A percentile compares a stretch with the other conserved stretches of the same genome.
Evolutionary conservation across 345 rosid genomes (phyloP).

Genomic region (Limnanthes douglasii): DNA sequence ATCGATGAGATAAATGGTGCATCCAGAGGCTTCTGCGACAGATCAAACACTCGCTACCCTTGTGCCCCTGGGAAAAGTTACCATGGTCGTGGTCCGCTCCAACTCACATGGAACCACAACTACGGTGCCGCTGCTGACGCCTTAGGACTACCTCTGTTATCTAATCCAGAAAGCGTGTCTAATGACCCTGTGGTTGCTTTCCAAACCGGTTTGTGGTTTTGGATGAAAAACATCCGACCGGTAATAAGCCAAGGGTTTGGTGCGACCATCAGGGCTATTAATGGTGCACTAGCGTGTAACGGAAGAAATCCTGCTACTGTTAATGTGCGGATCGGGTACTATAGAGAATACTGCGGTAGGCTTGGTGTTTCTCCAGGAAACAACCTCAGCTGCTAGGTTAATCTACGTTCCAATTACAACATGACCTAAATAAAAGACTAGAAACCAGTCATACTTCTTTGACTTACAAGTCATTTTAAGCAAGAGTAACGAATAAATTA

Average conservation of each 20-base stretch:
- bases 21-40: conserved; percentile 15
- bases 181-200: conserved; percentile 23
- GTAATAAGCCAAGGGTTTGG: conserved; percentile 30
- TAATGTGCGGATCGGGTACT: conserved; percentile 17
- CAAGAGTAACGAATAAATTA: too few species aligned
- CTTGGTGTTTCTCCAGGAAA: conserved; percentile 21
- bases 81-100: conserved; percentile 47
- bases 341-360: conserved; percentile 23
- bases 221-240: conserved; percentile 34
- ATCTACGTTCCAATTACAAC: background rate
- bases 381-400: conserved; percentile 19
- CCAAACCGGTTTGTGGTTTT: conserved; percentile 41
- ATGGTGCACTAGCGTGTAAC: conserved; percentile 29
- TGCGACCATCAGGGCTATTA: conserved; percentile 28
- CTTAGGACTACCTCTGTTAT: conserved; percentile 22
- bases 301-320: conserved; percentile 17
- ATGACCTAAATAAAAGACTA: too few species aligned
- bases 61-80: conserved; percentile 21
- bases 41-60: conserved; percentile 5
- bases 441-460: too few species aligned
- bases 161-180: conserved; percentile 33
- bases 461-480: too few species aligned
- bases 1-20: conserved; percentile 22
- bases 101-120: conserved; percentile 39
- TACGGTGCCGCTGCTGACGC: conserved; percentile 33